These are phyloP conservation scores for Trichophyton mentagrophytes DNA, from an alignment of 2,329 filamentous ascomycete genomes.

Conservation along the genomic window DNA sequence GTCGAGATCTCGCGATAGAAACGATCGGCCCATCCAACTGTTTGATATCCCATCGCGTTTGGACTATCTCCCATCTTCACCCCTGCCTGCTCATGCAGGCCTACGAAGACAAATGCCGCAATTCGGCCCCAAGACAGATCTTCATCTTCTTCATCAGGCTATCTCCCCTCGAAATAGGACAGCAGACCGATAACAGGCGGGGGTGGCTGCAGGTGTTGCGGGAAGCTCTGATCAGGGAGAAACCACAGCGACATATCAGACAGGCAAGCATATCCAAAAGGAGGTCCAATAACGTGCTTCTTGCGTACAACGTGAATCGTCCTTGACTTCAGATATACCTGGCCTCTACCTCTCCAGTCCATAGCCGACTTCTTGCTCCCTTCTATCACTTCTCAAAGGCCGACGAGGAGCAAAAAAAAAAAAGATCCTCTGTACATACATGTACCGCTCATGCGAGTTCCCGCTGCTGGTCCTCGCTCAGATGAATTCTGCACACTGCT, in stretches of 20 bases:
- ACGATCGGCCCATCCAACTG: neutral
- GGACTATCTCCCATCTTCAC: neutral
- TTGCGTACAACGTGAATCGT: neutral
- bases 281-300: neutral
- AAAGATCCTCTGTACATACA: no score
- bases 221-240: neutral
- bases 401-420: neutral
- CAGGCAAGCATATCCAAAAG: neutral
- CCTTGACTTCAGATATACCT: conserved; percentile 1
- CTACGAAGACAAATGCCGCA: neutral
- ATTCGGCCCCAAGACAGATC: neutral
- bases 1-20: neutral
- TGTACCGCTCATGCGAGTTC: neutral
- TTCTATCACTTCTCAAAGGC: neutral
- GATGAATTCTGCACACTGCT: no score
- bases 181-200: neutral
- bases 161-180: neutral
- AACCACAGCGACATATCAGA: neutral
- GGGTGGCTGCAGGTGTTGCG: neutral
- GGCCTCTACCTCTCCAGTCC: neutral
- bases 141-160: neutral
- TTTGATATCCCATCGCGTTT: neutral
- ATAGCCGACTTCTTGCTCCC: neutral
- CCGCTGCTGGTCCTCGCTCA: neutral
- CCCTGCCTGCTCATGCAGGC: neutral